phyloP scores from a whole-genome alignment of 148 eudicot species.

The Arbutus unedo region DNA sequence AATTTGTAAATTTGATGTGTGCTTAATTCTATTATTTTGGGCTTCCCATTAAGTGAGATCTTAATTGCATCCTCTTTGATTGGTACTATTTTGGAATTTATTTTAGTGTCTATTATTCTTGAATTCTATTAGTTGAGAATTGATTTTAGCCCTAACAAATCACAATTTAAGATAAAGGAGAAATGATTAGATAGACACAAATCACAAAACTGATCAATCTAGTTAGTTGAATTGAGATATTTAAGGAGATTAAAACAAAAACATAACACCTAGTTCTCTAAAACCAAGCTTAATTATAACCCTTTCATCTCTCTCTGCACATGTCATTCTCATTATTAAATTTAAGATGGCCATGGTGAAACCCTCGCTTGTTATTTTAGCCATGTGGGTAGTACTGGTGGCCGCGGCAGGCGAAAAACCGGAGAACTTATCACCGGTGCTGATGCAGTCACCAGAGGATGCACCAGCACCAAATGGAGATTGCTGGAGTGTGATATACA shows the following conservation, averaged over 20 bases:
- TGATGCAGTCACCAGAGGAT: neutral
- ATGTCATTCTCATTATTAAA: too few species aligned
- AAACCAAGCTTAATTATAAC: neutral
- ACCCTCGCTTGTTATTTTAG: neutral
- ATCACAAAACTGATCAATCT: neutral
- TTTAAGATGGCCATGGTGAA: neutral
- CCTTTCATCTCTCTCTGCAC: neutral
- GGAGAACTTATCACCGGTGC: neutral
- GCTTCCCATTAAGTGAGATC: too few species aligned
- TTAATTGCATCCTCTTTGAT: too few species aligned
- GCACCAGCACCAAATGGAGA: neutral
- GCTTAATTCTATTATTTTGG: too few species aligned
- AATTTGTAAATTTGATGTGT: too few species aligned
- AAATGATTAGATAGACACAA: neutral
- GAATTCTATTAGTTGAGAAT: too few species aligned
- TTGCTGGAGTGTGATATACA: constrained; percentile 10
- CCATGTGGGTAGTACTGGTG: neutral
- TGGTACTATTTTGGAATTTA: too few species aligned
- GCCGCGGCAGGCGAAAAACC: neutral
- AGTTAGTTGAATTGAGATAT: neutral
- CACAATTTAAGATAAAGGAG: neutral
- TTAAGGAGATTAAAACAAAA: neutral
- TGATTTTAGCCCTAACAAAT: neutral
- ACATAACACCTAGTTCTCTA: neutral
- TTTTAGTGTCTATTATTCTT: too few species aligned